Conservation (phyloP, 306 rosid genomes). For the Carpinus viminea region DNA sequence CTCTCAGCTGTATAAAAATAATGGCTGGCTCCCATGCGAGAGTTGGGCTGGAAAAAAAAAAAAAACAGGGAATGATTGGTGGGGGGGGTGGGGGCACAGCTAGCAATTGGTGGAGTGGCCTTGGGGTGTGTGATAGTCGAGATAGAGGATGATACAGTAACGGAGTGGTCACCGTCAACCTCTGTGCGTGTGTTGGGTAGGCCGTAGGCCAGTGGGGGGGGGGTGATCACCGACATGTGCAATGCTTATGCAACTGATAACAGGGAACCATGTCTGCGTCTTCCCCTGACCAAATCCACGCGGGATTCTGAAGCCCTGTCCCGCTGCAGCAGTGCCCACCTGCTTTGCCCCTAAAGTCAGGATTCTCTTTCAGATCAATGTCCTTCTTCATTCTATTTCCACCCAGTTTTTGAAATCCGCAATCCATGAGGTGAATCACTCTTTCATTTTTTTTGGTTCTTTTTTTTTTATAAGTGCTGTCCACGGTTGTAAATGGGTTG, state of each 20-base stretch:
- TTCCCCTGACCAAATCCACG: conserved; percentile 13
- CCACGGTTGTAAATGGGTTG: too few species aligned
- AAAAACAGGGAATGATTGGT: background rate
- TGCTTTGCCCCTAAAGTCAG: background rate
- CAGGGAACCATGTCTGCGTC: conserved; percentile 22
- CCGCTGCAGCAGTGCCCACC: background rate
- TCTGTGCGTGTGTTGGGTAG: too few species aligned
- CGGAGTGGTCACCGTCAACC: background rate
- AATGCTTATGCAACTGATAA: background rate
- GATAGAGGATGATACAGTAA: background rate
- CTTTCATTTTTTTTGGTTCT: too few species aligned
- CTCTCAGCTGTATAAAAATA: too few species aligned
- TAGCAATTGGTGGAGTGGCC: background rate
- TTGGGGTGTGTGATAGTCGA: background rate
- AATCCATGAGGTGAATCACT: too few species aligned
- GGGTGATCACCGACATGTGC: background rate
- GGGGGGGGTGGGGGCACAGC: too few species aligned
- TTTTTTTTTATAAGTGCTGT: too few species aligned
- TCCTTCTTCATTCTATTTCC: too few species aligned
- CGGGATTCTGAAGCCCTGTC: background rate
- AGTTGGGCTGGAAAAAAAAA: background rate
- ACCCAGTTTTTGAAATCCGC: too few species aligned
- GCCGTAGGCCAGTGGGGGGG: too few species aligned
- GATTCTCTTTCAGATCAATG: too few species aligned
- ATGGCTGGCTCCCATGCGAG: too few species aligned